These are phyloP conservation scores for Candida ovalis DNA, from an alignment of 805 yeast genomes.

Conservation along the genomic window DNA sequence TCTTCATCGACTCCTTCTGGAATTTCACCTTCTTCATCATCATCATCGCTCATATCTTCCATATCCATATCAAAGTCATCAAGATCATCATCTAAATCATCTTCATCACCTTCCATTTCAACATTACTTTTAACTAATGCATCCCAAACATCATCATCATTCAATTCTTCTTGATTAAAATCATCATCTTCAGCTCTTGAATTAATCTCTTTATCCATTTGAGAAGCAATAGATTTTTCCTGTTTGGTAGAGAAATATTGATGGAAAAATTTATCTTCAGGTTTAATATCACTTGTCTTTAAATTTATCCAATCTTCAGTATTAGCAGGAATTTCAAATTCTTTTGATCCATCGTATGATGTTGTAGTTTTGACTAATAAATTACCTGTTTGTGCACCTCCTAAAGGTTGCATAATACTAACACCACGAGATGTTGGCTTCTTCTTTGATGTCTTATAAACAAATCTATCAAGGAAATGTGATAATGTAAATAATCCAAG, in stretches of 20 bases:
- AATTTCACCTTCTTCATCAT: conserved; percentile 24
- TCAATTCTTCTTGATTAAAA: conserved; percentile 39
- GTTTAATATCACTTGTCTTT: conserved; percentile 62
- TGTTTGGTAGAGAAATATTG: conserved; percentile 74
- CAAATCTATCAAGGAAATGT: conserved; percentile 93
- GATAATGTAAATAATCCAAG: conserved; percentile 80
- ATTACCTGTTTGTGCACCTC: conserved; percentile 74
- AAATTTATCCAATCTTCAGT: conserved; percentile 78
- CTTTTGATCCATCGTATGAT: background rate
- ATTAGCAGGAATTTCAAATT: conserved; percentile 57
- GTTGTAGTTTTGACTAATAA: conserved; percentile 62
- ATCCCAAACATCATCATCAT: conserved; percentile 55
- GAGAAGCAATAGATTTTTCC: conserved; percentile 34
- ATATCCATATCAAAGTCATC: conserved; percentile 39
- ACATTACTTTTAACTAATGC: conserved; percentile 58
- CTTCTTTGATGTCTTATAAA: conserved; percentile 86
- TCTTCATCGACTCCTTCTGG: conserved; percentile 24
- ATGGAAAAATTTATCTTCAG: conserved; percentile 85
- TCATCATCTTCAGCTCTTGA: conserved; percentile 42
- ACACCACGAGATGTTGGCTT: conserved; percentile 73
- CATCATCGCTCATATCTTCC: conserved; percentile 30
- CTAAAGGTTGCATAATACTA: conserved; percentile 96
- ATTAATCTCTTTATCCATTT: conserved; percentile 41
- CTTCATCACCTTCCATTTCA: conserved; percentile 49
- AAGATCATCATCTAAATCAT: conserved; percentile 32